phyloP scores from a whole-genome alignment of 1,139 yeast genomes.

The Debaryomyces coudertii region DNA sequence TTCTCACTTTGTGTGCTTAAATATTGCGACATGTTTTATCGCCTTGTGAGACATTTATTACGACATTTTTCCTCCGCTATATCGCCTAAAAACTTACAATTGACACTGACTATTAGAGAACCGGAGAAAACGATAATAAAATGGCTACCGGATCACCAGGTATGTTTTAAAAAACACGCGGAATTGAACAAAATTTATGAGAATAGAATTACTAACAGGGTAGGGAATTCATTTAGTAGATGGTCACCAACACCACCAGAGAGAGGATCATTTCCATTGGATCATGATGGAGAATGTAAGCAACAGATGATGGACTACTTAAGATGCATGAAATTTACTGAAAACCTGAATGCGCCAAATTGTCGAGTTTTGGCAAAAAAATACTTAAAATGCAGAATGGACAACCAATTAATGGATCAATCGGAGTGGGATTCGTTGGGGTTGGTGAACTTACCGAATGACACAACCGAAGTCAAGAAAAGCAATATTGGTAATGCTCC shows the following conservation, averaged over 20 bases:
- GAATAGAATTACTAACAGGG: constrained; percentile 9
- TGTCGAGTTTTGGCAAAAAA: constrained; percentile 82
- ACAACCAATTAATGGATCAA: constrained; percentile 79
- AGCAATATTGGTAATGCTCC: not conserved
- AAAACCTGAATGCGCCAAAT: constrained; percentile 84
- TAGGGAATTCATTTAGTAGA: constrained; percentile 43
- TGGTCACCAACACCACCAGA: constrained; percentile 94
- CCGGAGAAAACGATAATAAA: not conserved
- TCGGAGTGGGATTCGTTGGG: constrained; percentile 87
- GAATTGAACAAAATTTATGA: not conserved
- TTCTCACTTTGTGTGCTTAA: no score
- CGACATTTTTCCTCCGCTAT: constrained; percentile 3
- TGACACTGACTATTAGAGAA: not conserved
- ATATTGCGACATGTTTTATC: not conserved
- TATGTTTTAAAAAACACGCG: constrained; percentile 16
- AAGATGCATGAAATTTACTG: constrained; percentile 74
- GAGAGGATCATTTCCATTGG: constrained; percentile 93
- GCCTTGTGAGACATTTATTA: not conserved
- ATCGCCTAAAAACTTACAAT: not conserved
- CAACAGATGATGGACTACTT: constrained; percentile 74
- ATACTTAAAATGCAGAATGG: constrained; percentile 89
- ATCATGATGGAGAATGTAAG: constrained; percentile 87
- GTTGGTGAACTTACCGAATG: constrained; percentile 64
- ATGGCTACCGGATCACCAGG: constrained; percentile 36
- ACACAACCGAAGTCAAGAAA: constrained; percentile 26